These are phyloP conservation scores for Trichosporon sp. DNA, from an alignment of 1,284 basidiomycete genomes.

Conservation along the genomic window DNA sequence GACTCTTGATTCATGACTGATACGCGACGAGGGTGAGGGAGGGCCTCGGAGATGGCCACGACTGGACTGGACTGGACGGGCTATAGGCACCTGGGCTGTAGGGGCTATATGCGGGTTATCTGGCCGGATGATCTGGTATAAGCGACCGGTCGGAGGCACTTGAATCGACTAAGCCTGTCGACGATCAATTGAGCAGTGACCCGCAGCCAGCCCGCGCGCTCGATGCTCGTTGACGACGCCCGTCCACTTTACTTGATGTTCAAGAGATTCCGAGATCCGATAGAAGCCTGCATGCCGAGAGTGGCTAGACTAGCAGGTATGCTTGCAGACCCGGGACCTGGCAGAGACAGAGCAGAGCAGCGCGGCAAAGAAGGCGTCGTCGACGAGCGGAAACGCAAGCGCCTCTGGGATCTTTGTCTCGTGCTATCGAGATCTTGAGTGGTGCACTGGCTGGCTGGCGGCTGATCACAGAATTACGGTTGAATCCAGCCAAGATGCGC, in stretches of 20 bases:
- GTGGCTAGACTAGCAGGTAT: background rate
- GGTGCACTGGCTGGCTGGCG: no score
- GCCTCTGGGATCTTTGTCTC: background rate
- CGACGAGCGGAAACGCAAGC: background rate
- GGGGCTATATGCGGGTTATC: background rate
- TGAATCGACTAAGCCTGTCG: no score
- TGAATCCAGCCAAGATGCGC: background rate
- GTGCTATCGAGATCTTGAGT: no score
- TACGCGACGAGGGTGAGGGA: background rate
- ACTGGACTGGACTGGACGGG: no score
- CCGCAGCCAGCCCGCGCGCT: no score
- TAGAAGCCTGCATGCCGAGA: background rate
- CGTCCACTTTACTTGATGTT: background rate
- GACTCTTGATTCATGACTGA: no score
- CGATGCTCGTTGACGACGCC: background rate
- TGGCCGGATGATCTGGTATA: background rate
- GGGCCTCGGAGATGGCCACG: no score
- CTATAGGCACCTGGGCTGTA: no score
- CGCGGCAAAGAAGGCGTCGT: no score
- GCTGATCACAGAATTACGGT: background rate
- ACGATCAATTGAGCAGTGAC: background rate
- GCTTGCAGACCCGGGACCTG: no score
- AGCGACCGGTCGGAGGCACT: background rate
- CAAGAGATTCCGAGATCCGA: background rate
- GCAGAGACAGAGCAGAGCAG: background rate